Base-by-base conservation (phyloP, 305 asterid genomes). In the Fraxinus sp. region DNA sequence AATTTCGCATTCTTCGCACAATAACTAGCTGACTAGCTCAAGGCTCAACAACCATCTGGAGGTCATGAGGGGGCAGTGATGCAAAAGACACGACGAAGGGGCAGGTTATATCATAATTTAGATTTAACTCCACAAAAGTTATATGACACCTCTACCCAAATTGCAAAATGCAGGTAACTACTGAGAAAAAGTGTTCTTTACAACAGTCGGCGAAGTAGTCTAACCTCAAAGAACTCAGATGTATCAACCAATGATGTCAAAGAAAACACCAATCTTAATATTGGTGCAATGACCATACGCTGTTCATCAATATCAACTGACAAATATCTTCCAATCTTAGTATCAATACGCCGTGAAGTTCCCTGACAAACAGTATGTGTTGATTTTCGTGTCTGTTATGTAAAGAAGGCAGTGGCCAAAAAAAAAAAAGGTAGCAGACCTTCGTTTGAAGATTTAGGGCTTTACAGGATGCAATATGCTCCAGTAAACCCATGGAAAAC, bases 141-240 rank as follows among this genome's bases (percentile, higher is more conserved):
- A 55, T 83, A 33, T 24, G 32, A 78, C 22, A 76, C 26, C 18
- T 20, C 18, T 46, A 36, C 52, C 8, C 16, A 4, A 71, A 36
- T 24, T 24, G 74, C 28, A 33, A 64, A 66, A 52, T n/a, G 35
- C 81, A 39, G 30, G 75, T 74, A 85, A 55, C 33, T 72, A 10
- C 5, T 7, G 36, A 62, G 75, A 55, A 18, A 14, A 77, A 9
- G 57, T 32, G 62, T 64, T 39, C 74, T 59, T 75, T 62, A 55
- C 77, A 80, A 64, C 36, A 59, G 80, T 64, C 5, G 49, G 22
- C 26, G 33, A 68, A 77, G 18, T 32, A 64, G 79, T 82, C 92
- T 83, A 84, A 96, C 99, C 99, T 96, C 97, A 83, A 92, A 91
- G 85, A 92, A 91, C 81, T 96, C 98, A 59, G 98, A 93, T 74